phyloP scores from a whole-genome alignment of 495 filamentous ascomycete species.

The Terfezia boudieri region DNA sequence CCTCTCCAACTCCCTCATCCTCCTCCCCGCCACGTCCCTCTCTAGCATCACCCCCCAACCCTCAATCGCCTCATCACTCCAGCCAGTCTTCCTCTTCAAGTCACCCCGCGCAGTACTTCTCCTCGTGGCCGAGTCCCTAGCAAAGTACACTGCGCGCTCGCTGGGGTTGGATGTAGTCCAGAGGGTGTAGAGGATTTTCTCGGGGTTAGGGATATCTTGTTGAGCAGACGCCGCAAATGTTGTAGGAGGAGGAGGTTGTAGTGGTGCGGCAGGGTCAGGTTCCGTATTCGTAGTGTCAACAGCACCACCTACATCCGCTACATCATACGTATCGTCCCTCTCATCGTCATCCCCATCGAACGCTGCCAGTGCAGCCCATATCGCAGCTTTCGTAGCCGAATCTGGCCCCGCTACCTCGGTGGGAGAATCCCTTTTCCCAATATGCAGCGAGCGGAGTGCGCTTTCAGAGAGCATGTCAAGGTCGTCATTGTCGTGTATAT shows the following conservation, averaged over 20 bases:
- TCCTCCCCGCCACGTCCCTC: constrained; percentile 42
- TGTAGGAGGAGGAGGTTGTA: too few species aligned
- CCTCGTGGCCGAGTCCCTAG: constrained; percentile 43
- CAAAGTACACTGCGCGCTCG: constrained; percentile 34
- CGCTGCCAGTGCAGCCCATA: constrained; percentile 69
- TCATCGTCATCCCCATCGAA: constrained; percentile 95
- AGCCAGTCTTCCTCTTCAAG: constrained; percentile 55
- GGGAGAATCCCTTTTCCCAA: constrained; percentile 45
- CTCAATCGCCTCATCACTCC: constrained; percentile 88
- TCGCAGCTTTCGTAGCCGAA: constrained; percentile 46
- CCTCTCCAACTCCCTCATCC: constrained; percentile 34
- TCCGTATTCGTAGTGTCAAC: constrained; percentile 32
- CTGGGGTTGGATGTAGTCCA: constrained; percentile 43
- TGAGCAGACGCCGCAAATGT: not conserved
- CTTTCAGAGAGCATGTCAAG: constrained; percentile 38
- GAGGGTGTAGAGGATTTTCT: constrained; percentile 28
- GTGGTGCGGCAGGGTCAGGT: constrained; percentile 12
- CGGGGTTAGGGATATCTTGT: constrained; percentile 8
- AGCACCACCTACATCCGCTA: constrained; percentile 70
- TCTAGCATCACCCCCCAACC: constrained; percentile 76
- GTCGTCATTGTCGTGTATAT: constrained; percentile 60
- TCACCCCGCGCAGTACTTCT: constrained; percentile 33
- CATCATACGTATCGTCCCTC: constrained; percentile 90
- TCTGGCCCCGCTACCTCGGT: constrained; percentile 22
- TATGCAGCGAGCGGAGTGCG: constrained; percentile 36